A percentile compares a stretch with the other conserved stretches of the same genome.
These are phyloP conservation scores for Pestalotiopsis sp. DNA, from an alignment of 2,329 filamentous ascomycete species.

Conservation along the genomic window DNA sequence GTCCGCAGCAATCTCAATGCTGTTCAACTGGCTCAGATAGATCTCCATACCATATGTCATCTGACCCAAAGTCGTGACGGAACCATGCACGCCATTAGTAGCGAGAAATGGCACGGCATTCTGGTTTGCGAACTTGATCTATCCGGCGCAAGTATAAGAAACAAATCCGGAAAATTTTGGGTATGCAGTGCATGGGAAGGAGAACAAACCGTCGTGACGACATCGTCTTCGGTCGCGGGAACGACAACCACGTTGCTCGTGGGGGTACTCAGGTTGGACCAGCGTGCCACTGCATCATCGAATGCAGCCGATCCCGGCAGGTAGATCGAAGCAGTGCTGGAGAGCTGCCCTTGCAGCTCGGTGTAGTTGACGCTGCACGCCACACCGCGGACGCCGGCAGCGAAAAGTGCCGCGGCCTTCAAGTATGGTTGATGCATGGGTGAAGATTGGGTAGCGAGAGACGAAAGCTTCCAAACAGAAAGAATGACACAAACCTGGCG, in stretches of 20 bases:
- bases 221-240: conserved; percentile 37
- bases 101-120: conserved; percentile 40
- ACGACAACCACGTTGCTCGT: conserved; percentile 37
- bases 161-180: not conserved
- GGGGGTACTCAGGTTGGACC: conserved; percentile 35
- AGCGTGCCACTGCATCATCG: conserved; percentile 27
- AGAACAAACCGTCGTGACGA: conserved; percentile 36
- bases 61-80: conserved; percentile 37
- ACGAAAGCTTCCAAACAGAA: not conserved
- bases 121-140: conserved; percentile 44
- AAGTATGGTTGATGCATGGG: not conserved
- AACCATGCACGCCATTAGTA: conserved; percentile 41
- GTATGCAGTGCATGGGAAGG: too few species aligned
- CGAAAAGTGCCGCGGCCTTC: not conserved
- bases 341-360: conserved; percentile 19
- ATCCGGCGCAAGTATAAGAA: not conserved
- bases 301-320: conserved; percentile 32
- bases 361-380: not conserved
- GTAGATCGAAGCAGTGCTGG: conserved; percentile 30
- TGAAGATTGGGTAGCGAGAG: not conserved
- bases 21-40: conserved; percentile 37
- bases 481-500: not conserved
- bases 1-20: conserved; percentile 36
- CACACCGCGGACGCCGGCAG: not conserved
- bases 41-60: conserved; percentile 45